Conservation (phyloP, 768 basidiomycete species). For the Lyophyllum semitale region DNA sequence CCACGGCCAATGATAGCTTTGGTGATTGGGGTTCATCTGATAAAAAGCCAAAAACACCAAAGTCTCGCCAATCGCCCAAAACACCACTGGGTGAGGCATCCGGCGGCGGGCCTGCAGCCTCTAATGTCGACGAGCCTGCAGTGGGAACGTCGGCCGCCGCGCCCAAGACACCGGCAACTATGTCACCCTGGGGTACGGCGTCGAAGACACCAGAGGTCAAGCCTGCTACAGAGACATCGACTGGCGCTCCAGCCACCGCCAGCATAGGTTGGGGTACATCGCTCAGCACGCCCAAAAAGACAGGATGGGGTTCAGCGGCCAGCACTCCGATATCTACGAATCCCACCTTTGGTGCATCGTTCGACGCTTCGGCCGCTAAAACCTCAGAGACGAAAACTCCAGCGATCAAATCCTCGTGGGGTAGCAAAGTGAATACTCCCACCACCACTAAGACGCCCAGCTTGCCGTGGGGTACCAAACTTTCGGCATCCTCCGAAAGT, state of each 20-base stretch:
- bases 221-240: not conserved
- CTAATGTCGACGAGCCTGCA: slow-evolving; percentile 8
- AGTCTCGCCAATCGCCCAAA: slow-evolving; percentile 12
- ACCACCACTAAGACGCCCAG: slow-evolving; percentile 3
- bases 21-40: slow-evolving; percentile 8
- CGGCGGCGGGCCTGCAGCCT: no score
- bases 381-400: slow-evolving; percentile 2
- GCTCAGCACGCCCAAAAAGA: slow-evolving; percentile 7
- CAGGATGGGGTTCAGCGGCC: slow-evolving; percentile 6
- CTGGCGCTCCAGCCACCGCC: not conserved
- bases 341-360: slow-evolving; percentile 10
- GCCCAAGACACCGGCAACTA: not conserved
- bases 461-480: slow-evolving; percentile 16
- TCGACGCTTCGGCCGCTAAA: slow-evolving; percentile 4
- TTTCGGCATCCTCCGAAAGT: not conserved
- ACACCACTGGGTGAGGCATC: slow-evolving; percentile 9
- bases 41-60: slow-evolving; percentile 13
- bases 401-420: slow-evolving; percentile 7
- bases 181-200: slow-evolving; percentile 9
- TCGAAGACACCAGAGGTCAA: slow-evolving; percentile 8
- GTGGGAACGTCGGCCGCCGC: not conserved
- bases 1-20: slow-evolving; percentile 1
- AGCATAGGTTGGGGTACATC: slow-evolving; percentile 12
- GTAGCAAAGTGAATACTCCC: slow-evolving; percentile 13
- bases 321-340: slow-evolving; percentile 5